Conservation (phyloP, 2,329 filamentous ascomycete species). For the Massarina eburnea region DNA sequence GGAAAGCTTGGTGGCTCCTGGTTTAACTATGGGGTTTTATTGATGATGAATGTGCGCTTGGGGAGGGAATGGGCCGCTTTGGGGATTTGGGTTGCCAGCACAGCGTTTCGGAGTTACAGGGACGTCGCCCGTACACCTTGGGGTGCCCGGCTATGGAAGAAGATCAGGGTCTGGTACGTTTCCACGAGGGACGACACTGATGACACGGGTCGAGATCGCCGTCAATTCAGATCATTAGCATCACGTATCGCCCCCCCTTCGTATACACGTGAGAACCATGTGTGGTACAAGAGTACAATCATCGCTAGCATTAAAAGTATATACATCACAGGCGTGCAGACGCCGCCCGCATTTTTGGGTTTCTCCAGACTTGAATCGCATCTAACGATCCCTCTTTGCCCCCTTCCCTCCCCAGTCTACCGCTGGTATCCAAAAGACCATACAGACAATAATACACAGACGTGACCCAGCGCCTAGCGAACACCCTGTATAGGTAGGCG, state of each 20-base stretch:
- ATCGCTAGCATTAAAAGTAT: constrained; percentile 30
- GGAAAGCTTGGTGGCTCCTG: constrained; percentile 4
- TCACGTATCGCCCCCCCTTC: neutral
- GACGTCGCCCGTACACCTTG: neutral
- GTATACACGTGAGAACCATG: neutral
- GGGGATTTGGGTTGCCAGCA: neutral
- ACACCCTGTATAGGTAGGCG: constrained; percentile 5
- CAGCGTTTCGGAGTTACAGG: neutral
- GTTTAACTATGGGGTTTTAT: neutral
- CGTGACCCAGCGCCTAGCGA: constrained; percentile 23
- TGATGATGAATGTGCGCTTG: constrained; percentile 1
- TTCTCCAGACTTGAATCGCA: neutral
- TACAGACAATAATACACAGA: constrained; percentile 27
- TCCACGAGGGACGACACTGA: no score
- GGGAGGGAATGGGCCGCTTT: neutral
- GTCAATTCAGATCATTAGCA: no score
- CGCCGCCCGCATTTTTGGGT: constrained; percentile 18
- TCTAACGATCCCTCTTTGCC: neutral
- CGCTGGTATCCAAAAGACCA: constrained; percentile 10
- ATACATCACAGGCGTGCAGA: constrained; percentile 16
- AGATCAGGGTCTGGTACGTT: no score
- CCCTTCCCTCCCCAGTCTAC: constrained; percentile 1
- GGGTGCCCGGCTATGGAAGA: no score
- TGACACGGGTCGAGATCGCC: no score
- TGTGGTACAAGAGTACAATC: constrained; percentile 10